Conservation (phyloP, 805 yeast genomes). For the Ogataea chonburiensis region DNA sequence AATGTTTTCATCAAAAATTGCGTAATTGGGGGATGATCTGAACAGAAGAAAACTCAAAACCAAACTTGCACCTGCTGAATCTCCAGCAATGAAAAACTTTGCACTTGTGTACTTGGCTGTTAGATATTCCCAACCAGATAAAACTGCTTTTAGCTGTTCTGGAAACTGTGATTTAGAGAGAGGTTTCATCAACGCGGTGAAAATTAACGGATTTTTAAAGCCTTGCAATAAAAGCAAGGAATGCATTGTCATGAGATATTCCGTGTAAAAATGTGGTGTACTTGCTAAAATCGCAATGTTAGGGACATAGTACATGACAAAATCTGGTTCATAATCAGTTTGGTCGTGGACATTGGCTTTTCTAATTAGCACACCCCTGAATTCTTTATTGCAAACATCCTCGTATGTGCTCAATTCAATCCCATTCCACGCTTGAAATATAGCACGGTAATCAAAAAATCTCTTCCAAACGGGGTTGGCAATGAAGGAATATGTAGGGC, state of each 20-base stretch:
- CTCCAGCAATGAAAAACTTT: constrained; percentile 40
- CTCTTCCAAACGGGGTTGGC: constrained; percentile 33
- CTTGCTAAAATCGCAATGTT: constrained; percentile 39
- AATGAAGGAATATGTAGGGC: constrained; percentile 29
- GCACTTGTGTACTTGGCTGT: constrained; percentile 26
- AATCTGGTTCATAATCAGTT: constrained; percentile 34
- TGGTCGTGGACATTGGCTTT: constrained; percentile 33
- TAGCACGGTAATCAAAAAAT: constrained; percentile 31
- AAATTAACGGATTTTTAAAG: constrained; percentile 46
- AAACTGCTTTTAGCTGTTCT: constrained; percentile 29
- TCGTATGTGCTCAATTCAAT: constrained; percentile 33
- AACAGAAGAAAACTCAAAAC: constrained; percentile 38
- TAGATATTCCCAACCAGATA: constrained; percentile 36
- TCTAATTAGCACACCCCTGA: constrained; percentile 25
- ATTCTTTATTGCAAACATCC: constrained; percentile 13
- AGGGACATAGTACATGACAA: constrained; percentile 44
- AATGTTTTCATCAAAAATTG: constrained; percentile 8
- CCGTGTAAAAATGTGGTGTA: constrained; percentile 43
- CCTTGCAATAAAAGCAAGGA: constrained; percentile 47
- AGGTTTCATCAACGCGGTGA: constrained; percentile 35
- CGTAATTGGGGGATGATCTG: constrained; percentile 33
- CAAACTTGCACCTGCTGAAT: constrained; percentile 49
- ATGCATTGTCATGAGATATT: constrained; percentile 42
- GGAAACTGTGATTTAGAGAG: constrained; percentile 21
- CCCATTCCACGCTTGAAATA: constrained; percentile 36